phyloP scores from a whole-genome alignment of 139 green algal species.

The Deuterostichococcus epilithicus region DNA sequence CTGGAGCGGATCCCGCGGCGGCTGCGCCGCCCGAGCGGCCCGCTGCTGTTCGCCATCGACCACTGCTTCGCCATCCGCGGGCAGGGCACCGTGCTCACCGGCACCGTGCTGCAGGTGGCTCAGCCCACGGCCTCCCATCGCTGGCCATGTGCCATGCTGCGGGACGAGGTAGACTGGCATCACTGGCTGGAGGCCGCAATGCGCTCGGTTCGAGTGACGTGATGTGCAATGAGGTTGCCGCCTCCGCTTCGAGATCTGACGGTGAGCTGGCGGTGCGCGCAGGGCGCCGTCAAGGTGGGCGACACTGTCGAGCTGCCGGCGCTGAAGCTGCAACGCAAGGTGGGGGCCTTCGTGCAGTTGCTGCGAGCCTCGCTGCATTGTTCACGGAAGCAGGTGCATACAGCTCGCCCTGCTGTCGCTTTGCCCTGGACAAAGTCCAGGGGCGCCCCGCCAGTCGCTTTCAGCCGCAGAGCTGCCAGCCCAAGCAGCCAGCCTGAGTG shows the following conservation, averaged over 20 bases:
- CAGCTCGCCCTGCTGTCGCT: too few species aligned
- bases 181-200: too few species aligned
- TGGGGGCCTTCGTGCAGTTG: background rate
- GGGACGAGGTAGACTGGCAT: background rate
- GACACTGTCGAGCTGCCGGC: constrained; percentile 82
- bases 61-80: constrained; percentile 94
- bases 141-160: background rate
- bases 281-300: constrained; percentile 53
- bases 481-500: too few species aligned
- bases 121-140: too few species aligned
- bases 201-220: too few species aligned
- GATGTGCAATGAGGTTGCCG: too few species aligned
- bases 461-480: too few species aligned
- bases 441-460: too few species aligned
- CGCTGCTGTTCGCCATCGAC: constrained; percentile 90
- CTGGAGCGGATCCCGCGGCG: constrained; percentile 5
- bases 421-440: too few species aligned
- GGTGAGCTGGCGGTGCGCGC: too few species aligned
- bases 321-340: constrained; percentile 54
- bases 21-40: background rate
- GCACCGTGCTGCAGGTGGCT: constrained; percentile 72
- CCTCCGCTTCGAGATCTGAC: too few species aligned
- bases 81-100: constrained; percentile 90
- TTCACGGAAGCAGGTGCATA: background rate
- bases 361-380: background rate